phyloP scores from a whole-genome alignment of 148 eudicot genomes.

The Agrostemma githago region DNA sequence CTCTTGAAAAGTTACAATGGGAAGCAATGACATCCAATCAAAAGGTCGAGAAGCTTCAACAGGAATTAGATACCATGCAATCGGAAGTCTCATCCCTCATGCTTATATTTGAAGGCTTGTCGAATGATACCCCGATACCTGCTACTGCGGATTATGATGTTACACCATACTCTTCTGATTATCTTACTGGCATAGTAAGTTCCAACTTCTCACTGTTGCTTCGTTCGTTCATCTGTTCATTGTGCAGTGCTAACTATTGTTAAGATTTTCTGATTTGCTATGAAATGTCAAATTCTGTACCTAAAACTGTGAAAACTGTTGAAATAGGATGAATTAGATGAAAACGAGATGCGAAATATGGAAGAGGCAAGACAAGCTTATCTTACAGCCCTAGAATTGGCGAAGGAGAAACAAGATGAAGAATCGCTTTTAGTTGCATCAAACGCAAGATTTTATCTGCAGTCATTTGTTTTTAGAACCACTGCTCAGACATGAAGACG shows the following conservation, averaged over 20 bases:
- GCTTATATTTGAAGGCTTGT: conserved; percentile 61
- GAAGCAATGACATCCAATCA: conserved; percentile 77
- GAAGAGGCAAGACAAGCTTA: conserved; percentile 72
- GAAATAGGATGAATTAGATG: conserved; percentile 53
- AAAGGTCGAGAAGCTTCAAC: conserved; percentile 66
- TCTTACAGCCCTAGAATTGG: conserved; percentile 57
- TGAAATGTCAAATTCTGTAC: background rate
- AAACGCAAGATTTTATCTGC: conserved; percentile 56
- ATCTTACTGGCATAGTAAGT: conserved; percentile 56
- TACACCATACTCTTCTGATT: conserved; percentile 35
- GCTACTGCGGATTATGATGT: conserved; percentile 55
- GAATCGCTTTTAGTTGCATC: conserved; percentile 66
- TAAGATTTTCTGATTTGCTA: background rate
- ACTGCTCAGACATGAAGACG: conserved; percentile 7
- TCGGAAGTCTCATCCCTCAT: conserved; percentile 58
- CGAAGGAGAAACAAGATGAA: conserved; percentile 75
- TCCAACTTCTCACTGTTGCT: background rate
- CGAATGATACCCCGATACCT: conserved; percentile 31
- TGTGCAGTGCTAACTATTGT: background rate
- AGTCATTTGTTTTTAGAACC: conserved; percentile 46
- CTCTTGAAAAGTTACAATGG: conserved; percentile 80
- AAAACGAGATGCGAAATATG: conserved; percentile 50
- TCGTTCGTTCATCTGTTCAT: background rate
- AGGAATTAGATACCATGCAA: conserved; percentile 53
- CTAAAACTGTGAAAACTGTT: background rate